Conservation (phyloP, 257 asterid genomes). For the Solanum ossicruentum region DNA sequence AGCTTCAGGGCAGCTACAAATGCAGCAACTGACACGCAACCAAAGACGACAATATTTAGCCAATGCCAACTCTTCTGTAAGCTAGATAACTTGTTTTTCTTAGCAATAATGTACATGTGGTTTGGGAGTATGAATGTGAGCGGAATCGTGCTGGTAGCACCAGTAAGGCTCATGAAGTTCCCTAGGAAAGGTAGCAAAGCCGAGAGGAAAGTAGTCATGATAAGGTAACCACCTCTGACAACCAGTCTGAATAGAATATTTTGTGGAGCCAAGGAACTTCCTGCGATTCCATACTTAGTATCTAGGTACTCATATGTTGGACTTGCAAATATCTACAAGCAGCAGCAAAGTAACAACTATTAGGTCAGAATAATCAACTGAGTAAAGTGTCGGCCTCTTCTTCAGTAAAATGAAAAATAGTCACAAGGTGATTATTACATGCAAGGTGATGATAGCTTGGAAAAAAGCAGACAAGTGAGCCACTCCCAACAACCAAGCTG, state of each 20-base stretch:
- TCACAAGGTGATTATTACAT: constrained; percentile 14
- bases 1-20: constrained; percentile 66
- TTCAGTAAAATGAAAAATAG: background rate
- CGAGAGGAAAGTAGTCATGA: constrained; percentile 51
- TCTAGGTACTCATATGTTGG: constrained; percentile 95
- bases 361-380: background rate
- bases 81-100: constrained; percentile 28
- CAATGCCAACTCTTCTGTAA: constrained; percentile 85
- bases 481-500: constrained; percentile 58
- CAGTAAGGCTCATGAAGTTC: constrained; percentile 97
- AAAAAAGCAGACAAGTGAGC: constrained; percentile 76
- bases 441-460: constrained; percentile 78
- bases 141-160: constrained; percentile 90
- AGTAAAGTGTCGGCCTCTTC: background rate
- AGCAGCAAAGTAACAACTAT: background rate
- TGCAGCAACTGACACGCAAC: constrained; percentile 50
- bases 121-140: constrained; percentile 92
- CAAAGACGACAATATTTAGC: constrained; percentile 59
- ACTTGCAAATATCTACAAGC: constrained; percentile 80
- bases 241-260: constrained; percentile 57
- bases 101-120: constrained; percentile 90
- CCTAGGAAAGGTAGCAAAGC: constrained; percentile 92
- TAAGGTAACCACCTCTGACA: constrained; percentile 80
- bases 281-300: constrained; percentile 56
- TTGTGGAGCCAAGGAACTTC: constrained; percentile 50